A percentile compares a stretch with the other conserved stretches of the same genome.
These are phyloP conservation scores for Echinochloa phyllopogon DNA, from an alignment of 176 grass and related monocot genomes.

Conservation along the genomic window DNA sequence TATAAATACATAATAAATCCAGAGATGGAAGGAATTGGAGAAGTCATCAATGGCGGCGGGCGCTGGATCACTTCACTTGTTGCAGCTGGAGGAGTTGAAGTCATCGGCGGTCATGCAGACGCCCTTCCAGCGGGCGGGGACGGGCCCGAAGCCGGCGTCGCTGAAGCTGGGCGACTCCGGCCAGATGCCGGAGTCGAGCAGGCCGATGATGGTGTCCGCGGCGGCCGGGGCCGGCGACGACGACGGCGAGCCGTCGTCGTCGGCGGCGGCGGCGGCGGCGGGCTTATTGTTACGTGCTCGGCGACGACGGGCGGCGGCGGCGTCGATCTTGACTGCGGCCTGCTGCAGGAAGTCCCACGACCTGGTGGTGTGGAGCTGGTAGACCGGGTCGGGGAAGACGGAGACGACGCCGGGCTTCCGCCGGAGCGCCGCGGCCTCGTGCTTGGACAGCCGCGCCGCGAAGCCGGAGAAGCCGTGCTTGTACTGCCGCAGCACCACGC, in stretches of 20 bases:
- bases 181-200: constrained; percentile 95
- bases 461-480: constrained; percentile 86
- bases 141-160: constrained; percentile 55
- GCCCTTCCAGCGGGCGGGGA: constrained; percentile 75
- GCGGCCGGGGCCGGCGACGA: constrained; percentile 10
- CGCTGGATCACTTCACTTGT: constrained; percentile 38
- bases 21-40: neutral
- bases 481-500: constrained; percentile 71
- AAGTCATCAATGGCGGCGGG: neutral
- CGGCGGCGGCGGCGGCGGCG: no score
- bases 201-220: constrained; percentile 69
- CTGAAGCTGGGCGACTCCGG: constrained; percentile 87
- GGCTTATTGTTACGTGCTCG: neutral
- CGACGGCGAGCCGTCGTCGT: neutral
- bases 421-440: constrained; percentile 59
- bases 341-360: constrained; percentile 94
- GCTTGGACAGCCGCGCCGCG: constrained; percentile 61
- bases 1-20: no score
- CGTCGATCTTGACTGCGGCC: constrained; percentile 42
- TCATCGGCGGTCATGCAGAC: constrained; percentile 66
- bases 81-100: constrained; percentile 81
- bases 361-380: constrained; percentile 77
- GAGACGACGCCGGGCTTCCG: constrained; percentile 67
- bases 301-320: neutral
- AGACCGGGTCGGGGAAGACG: constrained; percentile 74